Conservation (phyloP, 2,329 filamentous ascomycete species). For the Fusarium tanahbumbuense region DNA sequence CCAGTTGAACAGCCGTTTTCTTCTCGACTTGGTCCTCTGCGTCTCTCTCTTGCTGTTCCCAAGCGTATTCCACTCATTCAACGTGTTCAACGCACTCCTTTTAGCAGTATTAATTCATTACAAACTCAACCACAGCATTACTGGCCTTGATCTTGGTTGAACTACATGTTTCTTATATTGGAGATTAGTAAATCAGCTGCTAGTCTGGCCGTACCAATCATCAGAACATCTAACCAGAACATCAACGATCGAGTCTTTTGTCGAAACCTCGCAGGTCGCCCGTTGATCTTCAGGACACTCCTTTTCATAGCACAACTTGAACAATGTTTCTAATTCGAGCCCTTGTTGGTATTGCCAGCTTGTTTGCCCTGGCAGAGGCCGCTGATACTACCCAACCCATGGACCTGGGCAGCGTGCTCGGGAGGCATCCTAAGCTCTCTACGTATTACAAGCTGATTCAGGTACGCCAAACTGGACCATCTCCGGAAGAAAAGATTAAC, state of each 20-base stretch:
- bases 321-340: constrained; percentile 36
- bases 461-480: constrained; percentile 42
- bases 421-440: constrained; percentile 55
- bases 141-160: not conserved
- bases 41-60: constrained; percentile 3
- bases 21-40: not conserved
- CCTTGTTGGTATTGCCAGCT: constrained; percentile 40
- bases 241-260: not conserved
- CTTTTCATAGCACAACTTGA: not conserved
- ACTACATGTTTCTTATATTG: not conserved
- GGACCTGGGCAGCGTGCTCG: constrained; percentile 56
- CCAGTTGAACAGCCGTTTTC: constrained; percentile 3
- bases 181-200: not conserved
- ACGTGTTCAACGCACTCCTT: constrained; percentile 19
- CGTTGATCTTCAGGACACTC: not conserved
- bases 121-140: not conserved
- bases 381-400: constrained; percentile 38
- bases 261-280: not conserved
- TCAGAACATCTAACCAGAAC: not conserved
- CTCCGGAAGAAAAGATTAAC: not conserved
- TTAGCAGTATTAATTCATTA: constrained; percentile 16
- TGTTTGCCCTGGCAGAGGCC: constrained; percentile 29
- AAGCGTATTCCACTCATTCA: constrained; percentile 23
- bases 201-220: not conserved
- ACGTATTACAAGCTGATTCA: constrained; percentile 59